A percentile compares a stretch with the other conserved stretches of the same genome.
Evolutionary conservation across 225 moss, liverwort and hornwort genomes (phyloP).

Genomic region (Sphagnum tenellum): DNA sequence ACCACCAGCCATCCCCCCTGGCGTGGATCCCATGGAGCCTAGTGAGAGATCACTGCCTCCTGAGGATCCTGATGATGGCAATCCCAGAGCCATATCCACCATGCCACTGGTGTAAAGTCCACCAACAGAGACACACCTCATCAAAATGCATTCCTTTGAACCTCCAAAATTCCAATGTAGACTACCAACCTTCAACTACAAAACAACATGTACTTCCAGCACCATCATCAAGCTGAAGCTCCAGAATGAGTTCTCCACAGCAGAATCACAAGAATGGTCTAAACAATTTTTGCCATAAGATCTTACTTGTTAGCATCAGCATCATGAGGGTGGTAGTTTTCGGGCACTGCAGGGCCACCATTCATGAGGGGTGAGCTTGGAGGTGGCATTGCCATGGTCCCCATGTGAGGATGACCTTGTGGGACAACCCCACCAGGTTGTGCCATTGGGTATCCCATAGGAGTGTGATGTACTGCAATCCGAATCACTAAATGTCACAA

Average conservation of each 20-base stretch:
- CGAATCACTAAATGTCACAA: not conserved
- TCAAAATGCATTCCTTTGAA: too few relatives aligned
- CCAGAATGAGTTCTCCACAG: not conserved
- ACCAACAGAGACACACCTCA: too few relatives aligned
- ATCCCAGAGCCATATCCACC: constrained; percentile 53
- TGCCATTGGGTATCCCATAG: constrained; percentile 82
- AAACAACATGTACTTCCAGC: too few relatives aligned
- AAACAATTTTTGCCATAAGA: not conserved
- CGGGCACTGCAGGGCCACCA: constrained; percentile 73
- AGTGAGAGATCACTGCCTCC: constrained; percentile 60
- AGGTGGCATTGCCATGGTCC: constrained; percentile 71
- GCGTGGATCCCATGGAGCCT: constrained; percentile 61
- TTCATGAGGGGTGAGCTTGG: constrained; percentile 65
- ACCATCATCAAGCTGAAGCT: too few relatives aligned
- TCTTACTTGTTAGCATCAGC: constrained; percentile 66
- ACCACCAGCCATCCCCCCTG: constrained; percentile 50
- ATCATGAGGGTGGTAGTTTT: constrained; percentile 70
- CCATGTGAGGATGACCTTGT: constrained; percentile 75
- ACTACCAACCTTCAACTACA: constrained; percentile 11
- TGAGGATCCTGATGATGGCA: constrained; percentile 38
- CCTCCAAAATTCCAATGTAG: not conserved
- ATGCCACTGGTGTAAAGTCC: constrained; percentile 23
- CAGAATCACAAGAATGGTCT: not conserved
- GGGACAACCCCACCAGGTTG: constrained; percentile 44
- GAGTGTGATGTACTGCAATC: constrained; percentile 88